These are phyloP conservation scores for Waltiozyma solani DNA, from an alignment of 1,139 yeast genomes.

Conservation along the genomic window DNA sequence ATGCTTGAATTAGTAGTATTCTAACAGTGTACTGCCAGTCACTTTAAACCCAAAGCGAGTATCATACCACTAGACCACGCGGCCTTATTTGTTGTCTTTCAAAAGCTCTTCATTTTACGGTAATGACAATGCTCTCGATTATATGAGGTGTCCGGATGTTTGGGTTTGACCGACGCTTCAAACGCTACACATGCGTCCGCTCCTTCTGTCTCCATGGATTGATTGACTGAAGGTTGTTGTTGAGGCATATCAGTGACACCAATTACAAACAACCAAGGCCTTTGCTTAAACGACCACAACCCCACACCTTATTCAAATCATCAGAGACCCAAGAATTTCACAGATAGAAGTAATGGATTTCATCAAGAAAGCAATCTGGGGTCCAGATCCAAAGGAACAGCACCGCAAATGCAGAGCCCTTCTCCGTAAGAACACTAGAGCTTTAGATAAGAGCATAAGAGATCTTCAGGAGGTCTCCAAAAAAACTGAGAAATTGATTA, in stretches of 20 bases:
- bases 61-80: conserved; percentile 21
- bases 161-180: neutral
- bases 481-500: conserved; percentile 71
- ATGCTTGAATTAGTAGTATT: neutral
- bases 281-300: no score
- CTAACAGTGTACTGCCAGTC: no score
- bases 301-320: no score
- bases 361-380: conserved; percentile 36
- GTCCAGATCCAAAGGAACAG: conserved; percentile 86
- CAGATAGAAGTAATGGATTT: neutral
- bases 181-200: no score
- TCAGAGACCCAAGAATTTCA: neutral
- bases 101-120: neutral
- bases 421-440: conserved; percentile 77
- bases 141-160: neutral
- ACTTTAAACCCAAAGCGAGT: conserved; percentile 17
- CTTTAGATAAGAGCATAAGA: conserved; percentile 63
- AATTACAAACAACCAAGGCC: no score
- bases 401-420: conserved; percentile 76
- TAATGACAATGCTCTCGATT: no score
- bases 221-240: no score
- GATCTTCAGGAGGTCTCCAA: conserved; percentile 53
- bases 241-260: no score
- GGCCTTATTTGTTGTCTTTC: conserved; percentile 8
- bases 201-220: neutral